These are phyloP conservation scores for Nicotiana noctiflora DNA, from an alignment of 257 asterid species.

Conservation along the genomic window DNA sequence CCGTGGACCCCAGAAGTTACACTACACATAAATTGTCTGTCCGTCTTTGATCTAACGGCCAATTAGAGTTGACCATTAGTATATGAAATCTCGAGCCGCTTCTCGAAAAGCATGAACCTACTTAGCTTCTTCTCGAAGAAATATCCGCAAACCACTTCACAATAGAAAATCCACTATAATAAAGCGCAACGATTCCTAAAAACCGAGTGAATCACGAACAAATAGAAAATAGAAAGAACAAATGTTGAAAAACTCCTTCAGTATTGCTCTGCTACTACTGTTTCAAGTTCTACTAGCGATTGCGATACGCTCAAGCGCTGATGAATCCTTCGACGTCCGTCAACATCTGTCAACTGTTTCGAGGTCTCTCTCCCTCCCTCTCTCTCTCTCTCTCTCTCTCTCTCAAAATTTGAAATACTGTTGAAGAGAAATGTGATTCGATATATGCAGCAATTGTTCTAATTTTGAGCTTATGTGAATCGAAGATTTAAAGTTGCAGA, in stretches of 20 bases:
- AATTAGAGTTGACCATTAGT: too few relatives aligned
- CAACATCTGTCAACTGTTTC: conserved; percentile 71
- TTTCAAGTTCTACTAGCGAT: neutral
- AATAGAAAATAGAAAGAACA: neutral
- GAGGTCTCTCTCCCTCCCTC: conserved; percentile 33
- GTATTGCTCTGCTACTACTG: neutral
- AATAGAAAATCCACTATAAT: neutral
- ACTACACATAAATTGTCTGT: too few relatives aligned
- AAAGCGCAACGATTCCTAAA: too few relatives aligned
- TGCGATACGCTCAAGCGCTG: conserved; percentile 18
- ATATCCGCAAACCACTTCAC: too few relatives aligned
- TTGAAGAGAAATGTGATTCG: neutral
- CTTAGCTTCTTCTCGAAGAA: neutral
- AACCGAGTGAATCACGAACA: neutral
- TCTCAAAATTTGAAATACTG: neutral
- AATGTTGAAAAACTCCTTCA: neutral
- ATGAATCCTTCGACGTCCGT: conserved; percentile 67
- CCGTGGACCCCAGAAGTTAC: neutral
- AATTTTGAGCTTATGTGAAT: too few relatives aligned
- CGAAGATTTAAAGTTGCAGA: too few relatives aligned
- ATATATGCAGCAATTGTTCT: too few relatives aligned
- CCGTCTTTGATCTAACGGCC: neutral
- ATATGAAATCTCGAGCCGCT: neutral
- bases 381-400: conserved; percentile 6
- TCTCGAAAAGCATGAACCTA: neutral